phyloP scores from a whole-genome alignment of 345 rosid species.

The Atalantia buxifolia region DNA sequence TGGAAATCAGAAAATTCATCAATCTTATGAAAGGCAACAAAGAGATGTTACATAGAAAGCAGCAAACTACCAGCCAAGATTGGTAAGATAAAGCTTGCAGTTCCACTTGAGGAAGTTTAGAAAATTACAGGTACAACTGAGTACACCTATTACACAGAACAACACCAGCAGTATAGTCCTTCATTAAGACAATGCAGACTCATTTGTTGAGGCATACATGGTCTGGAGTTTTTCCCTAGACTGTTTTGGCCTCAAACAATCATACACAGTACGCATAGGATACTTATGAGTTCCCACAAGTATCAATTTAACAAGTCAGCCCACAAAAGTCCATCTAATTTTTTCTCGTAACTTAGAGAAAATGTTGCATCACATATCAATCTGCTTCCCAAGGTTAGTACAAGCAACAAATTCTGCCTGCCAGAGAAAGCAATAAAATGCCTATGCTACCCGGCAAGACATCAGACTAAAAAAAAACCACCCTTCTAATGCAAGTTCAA shows the following conservation, averaged over 20 bases:
- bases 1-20: not conserved
- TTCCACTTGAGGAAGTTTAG: not conserved
- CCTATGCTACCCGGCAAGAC: not conserved
- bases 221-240: not conserved
- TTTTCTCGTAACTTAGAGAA: not conserved
- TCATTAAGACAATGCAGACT: not conserved
- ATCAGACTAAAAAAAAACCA: not conserved
- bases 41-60: not conserved
- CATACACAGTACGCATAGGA: not conserved
- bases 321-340: not conserved
- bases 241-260: not conserved
- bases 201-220: not conserved
- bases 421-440: not conserved
- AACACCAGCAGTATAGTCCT: slow-evolving; percentile 5
- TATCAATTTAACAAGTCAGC: not conserved
- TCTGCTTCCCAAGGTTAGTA: not conserved
- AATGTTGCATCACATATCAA: not conserved
- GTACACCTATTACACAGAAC: not conserved
- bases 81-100: not conserved
- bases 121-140: not conserved
- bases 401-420: not conserved
- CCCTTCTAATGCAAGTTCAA: not conserved
- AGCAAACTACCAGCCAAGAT: not conserved
- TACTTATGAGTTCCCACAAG: not conserved
- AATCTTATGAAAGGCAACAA: not conserved